Base-by-base conservation (phyloP, 164 flowering plant genomes). In the Dillenia turbinata region DNA sequence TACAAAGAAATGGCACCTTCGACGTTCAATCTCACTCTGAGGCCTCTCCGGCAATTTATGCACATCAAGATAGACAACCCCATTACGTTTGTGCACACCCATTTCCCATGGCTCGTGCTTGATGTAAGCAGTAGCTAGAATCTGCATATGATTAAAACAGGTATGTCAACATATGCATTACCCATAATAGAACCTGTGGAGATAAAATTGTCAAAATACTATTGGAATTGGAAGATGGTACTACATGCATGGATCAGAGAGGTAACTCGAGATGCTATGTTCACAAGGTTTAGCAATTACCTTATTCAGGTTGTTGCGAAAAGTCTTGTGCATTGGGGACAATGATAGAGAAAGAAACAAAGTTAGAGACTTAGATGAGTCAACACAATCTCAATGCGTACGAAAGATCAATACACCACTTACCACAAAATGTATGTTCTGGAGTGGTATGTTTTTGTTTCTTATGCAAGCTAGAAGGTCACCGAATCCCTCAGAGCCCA, bases 11-110 rank as follows among this genome's bases (percentile, higher is more conserved):
- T n/a, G 63, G 56, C 81, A 92, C 97, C 96, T 88, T 70, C 85
- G 81, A 44, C 92, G 90, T 52, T 92, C 97, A 60, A 82, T 65
- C 44, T 89, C 97, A 71, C 83, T 85, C 69, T 85, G 80, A 56
- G 92, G 94, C 67, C 96, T 85, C 81, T 89, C 97, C 16, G 92
- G 94, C 33, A 92, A 75, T 70, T 92, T 95, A 73, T 92, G 99
- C 67, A 95, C 99, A 83, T 95, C 97, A 71, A 95, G 97, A 80
- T 92, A 95, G 51, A 95, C 87, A 45, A 87, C 92, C 10, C 99
- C 99, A 54, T 90, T 92, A 74, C 97, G 85, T 79, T 90, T 95
- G 60, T 95, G 99, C 67, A 95, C 97, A 17, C 99, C 99, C 99
- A 95, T 92, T 71, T 90, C 99, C 99, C 99, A 95, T 52, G 99